Evolutionary conservation across 2,329 filamentous ascomycete species (phyloP).

Genomic region (Cladosporium sp.): DNA sequence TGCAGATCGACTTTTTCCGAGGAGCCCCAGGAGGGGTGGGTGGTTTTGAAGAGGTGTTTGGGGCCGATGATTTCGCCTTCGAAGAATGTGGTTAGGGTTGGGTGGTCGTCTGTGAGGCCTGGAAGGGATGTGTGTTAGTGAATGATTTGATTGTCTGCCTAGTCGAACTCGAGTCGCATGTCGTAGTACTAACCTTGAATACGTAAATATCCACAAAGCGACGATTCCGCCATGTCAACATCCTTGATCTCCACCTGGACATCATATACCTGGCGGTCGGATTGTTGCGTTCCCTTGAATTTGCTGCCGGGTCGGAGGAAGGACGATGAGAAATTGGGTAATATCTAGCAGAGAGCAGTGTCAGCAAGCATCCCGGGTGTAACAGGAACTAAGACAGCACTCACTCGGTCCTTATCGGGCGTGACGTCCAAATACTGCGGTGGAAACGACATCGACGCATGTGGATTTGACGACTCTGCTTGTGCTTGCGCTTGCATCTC

Average conservation of each 20-base stretch:
- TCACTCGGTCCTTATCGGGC: conserved; percentile 14
- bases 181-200: conserved; percentile 72
- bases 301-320: conserved; percentile 84
- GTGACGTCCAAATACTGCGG: conserved; percentile 13
- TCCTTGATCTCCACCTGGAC: conserved; percentile 97
- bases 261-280: conserved; percentile 88
- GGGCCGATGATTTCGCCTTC: conserved; percentile 96
- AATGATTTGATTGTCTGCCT: neutral
- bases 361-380: conserved; percentile 1
- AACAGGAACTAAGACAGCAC: neutral
- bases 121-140: conserved; percentile 19
- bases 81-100: conserved; percentile 96
- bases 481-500: conserved; percentile 29
- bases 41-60: conserved; percentile 91
- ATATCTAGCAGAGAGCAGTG: conserved; percentile 55
- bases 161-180: neutral
- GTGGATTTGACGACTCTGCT: conserved; percentile 30
- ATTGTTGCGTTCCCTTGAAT: conserved; percentile 89
- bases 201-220: conserved; percentile 89
- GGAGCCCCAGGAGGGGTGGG: conserved; percentile 87
- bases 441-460: conserved; percentile 25
- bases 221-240: conserved; percentile 91
- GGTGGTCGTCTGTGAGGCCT: conserved; percentile 94
- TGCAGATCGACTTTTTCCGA: conserved; percentile 87
- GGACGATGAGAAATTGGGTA: conserved; percentile 79